Evolutionary conservation across 1,139 yeast species (phyloP).

Genomic region (Pichia sp.): DNA sequence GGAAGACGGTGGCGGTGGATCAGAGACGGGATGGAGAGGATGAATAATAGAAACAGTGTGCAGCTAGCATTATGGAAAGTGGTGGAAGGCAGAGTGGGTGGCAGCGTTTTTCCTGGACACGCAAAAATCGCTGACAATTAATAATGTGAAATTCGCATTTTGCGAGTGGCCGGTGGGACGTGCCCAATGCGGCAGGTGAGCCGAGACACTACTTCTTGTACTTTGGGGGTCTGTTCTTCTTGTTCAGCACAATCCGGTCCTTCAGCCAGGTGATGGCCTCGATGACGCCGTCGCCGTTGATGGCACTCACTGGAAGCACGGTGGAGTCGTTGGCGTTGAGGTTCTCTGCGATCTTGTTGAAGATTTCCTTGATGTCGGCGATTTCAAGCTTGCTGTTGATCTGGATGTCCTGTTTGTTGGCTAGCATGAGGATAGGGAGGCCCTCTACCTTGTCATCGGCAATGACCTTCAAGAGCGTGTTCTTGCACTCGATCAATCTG

Average conservation of each 20-base stretch:
- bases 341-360: constrained; percentile 77
- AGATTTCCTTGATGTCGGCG: constrained; percentile 73
- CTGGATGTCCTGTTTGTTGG: constrained; percentile 84
- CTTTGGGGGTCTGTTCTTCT: constrained; percentile 65
- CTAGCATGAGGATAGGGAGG: constrained; percentile 89
- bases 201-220: constrained; percentile 5
- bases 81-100: too few relatives aligned
- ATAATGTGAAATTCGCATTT: too few relatives aligned
- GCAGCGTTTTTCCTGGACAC: background rate
- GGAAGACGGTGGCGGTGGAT: too few relatives aligned
- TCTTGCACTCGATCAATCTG: constrained; percentile 80
- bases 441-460: constrained; percentile 62
- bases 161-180: too few relatives aligned
- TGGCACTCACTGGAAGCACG: constrained; percentile 85
- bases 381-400: constrained; percentile 72
- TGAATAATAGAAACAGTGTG: background rate
- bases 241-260: constrained; percentile 74
- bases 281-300: constrained; percentile 80
- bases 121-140: too few relatives aligned
- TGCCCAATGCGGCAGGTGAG: constrained; percentile 1
- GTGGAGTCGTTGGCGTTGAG: constrained; percentile 89
- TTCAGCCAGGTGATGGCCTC: constrained; percentile 92
- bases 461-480: constrained; percentile 49
- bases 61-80: background rate
- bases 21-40: too few relatives aligned